Conservation (phyloP, 768 basidiomycete species). For the Leucocoprinus sp. region DNA sequence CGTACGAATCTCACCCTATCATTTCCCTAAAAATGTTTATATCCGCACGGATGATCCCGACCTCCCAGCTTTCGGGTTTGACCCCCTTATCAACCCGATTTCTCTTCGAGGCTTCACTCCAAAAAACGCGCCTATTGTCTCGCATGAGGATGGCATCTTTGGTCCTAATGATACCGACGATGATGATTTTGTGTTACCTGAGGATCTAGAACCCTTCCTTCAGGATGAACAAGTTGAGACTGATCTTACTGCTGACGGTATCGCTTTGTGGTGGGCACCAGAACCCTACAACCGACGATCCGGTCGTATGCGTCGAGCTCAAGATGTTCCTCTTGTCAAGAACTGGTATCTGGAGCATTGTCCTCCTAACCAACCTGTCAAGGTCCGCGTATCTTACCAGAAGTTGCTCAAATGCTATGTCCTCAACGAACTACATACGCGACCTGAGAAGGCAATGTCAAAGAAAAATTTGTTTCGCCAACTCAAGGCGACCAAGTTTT, state of each 20-base stretch:
- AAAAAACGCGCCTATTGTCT: constrained; percentile 73
- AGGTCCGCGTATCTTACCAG: constrained; percentile 98
- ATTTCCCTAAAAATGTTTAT: constrained; percentile 94
- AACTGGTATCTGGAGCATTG: constrained; percentile 99
- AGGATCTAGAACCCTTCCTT: constrained; percentile 72
- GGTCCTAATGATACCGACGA: constrained; percentile 81
- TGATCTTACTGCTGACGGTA: constrained; percentile 91
- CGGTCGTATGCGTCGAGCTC: constrained; percentile 87
- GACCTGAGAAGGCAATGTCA: constrained; percentile 92
- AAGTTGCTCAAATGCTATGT: constrained; percentile 95
- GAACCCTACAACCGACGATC: constrained; percentile 92
- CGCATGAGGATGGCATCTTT: constrained; percentile 91
- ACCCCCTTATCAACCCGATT: constrained; percentile 96
- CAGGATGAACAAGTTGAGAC: constrained; percentile 73
- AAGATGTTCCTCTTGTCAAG: constrained; percentile 94
- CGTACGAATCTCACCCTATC: constrained; percentile 87
- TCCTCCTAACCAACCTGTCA: constrained; percentile 91
- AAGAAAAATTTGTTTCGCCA: constrained; percentile 97
- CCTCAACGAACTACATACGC: constrained; percentile 84
- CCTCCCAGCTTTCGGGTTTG: constrained; percentile 97
- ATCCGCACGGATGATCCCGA: constrained; percentile 99
- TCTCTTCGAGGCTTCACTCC: constrained; percentile 81
- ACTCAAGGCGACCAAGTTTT: constrained; percentile 98
- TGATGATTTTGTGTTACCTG: constrained; percentile 83
- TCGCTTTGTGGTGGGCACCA: constrained; percentile 97